Evolutionary conservation across 331 rosid species (phyloP), one percentile per base, ranked within the genome.

Genomic region (Rosa hybrid): DNA sequence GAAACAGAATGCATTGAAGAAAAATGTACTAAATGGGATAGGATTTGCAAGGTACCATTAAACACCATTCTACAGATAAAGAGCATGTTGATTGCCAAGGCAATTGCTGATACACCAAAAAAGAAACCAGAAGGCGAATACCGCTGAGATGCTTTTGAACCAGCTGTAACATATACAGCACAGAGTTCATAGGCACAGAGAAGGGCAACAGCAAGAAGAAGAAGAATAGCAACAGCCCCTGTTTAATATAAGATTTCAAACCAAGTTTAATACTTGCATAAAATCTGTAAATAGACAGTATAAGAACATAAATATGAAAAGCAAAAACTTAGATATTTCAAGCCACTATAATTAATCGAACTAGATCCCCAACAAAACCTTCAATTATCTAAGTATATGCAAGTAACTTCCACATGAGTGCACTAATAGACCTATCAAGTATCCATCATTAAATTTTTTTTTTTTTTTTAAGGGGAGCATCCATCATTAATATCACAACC

Each of bases 51-150:
- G 21, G 69, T 93, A 96, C 99, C 99, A 86, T 96, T 92, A 82
- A 96, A 96, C 78, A 96, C 94, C 97, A 96, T 96, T 79, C 99
- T 89, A 89, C 98, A 96, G 78, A 96, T 96, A 83, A 96, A 93
- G 84, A 96, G 94, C 99, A 96, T 96, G 97, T 96, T 96, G 90
- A 96, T 93, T 14, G 99, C 99, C 82, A 96, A 88, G 86, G 99
- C 97, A 88, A 96, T 89, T 84, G 99, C 99, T 72, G 99, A 96
- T 82, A 96, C 98, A 68, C 99, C 99, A 86, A 96, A 96, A 89
- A 96, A 96, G 97, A 96, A 96, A 87, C 99, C 99, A 71, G 99
- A 96, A 71, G 99, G 97, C n/a, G 98, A 96, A 88, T 96, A 96
- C 62, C 89, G 97, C 86, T 96, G 98, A 83, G 99, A 93, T 72